phyloP scores from a whole-genome alignment of 1,284 basidiomycete species.

The Chiua sp. region DNA sequence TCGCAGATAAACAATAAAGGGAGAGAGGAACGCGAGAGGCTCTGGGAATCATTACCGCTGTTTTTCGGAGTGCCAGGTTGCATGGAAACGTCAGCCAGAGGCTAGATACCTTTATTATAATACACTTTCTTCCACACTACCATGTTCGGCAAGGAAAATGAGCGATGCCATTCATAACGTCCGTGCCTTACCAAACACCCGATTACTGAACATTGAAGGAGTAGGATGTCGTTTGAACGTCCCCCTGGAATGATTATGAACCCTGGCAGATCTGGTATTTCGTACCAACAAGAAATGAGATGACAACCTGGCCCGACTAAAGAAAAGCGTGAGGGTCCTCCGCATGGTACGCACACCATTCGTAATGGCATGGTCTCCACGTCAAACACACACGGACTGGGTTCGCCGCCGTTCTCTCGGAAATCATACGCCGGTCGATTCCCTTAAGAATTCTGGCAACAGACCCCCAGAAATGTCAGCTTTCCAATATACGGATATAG shows the following conservation, averaged over 20 bases:
- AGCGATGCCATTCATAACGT: too few relatives aligned
- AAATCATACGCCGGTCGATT: constrained; percentile 23
- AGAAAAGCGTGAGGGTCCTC: too few relatives aligned
- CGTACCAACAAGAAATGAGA: too few relatives aligned
- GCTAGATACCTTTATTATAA: constrained; percentile 5
- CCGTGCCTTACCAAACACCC: too few relatives aligned
- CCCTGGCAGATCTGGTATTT: too few relatives aligned
- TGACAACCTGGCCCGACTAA: too few relatives aligned
- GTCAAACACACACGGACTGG: too few relatives aligned
- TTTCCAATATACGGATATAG: not conserved
- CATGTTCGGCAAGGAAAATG: too few relatives aligned
- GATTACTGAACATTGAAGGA: too few relatives aligned
- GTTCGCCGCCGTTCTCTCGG: not conserved
- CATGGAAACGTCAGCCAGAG: not conserved
- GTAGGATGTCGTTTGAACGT: too few relatives aligned
- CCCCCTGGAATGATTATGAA: too few relatives aligned
- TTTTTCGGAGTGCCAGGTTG: not conserved
- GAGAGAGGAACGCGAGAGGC: constrained; percentile 3
- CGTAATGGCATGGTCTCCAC: not conserved
- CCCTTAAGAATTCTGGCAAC: constrained; percentile 26
- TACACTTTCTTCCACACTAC: not conserved
- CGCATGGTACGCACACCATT: too few relatives aligned
- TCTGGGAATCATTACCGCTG: constrained; percentile 5
- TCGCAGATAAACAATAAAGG: not conserved
- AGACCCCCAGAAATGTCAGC: not conserved